Evolutionary conservation across 129 eudicot genomes (phyloP), one percentile per base, ranked within the genome.

Genomic region (Escallonia herrerae): DNA sequence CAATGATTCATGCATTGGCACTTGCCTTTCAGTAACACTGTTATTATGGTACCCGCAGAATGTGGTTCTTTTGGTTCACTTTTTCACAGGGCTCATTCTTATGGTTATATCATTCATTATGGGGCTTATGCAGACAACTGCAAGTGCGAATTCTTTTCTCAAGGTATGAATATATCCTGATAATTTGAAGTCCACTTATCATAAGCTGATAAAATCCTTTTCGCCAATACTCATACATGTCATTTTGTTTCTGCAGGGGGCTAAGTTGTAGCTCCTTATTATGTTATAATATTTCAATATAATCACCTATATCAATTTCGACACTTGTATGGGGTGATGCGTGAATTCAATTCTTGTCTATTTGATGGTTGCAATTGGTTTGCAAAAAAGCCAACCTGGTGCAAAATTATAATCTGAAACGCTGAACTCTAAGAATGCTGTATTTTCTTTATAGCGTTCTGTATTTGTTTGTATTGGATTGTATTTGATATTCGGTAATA

Each of bases 71-170:
- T 77, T 93, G 81, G 86, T 86, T 67, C 95, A 93, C 74, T 81
- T 93, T 73, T 93, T 89, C 74, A 83, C 95, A 33, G 99, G 99
- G 58, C 87, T 89, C 10, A 71, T 93, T 76, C 96, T 93, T 52
- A 93, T 89, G 99, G 96, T 78, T 60, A 80, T 93, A 75, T 93
- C 99, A 33, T 93, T 93, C 80, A 86, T 93, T 43, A 93, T 93
- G 99, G 99, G 99, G 60, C 65, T 83, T 47, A 81, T 93, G 60
- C 70, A 79, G 40, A 79, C 96, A 58, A 86, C 96, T 63, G 76
- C 81, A 63, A 61, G 72, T 66, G 43, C 76, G 51, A 93, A 93
- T 74, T 81, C 99, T 62, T 50, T 79, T 69, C 96, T 93, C 55
- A 93, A 93, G 97, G 97, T 91, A 40, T 49, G 81, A 70, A 46